These are phyloP conservation scores for Oryza brachyantha DNA, from an alignment of 176 grass and related monocot genomes.

Conservation along the genomic window DNA sequence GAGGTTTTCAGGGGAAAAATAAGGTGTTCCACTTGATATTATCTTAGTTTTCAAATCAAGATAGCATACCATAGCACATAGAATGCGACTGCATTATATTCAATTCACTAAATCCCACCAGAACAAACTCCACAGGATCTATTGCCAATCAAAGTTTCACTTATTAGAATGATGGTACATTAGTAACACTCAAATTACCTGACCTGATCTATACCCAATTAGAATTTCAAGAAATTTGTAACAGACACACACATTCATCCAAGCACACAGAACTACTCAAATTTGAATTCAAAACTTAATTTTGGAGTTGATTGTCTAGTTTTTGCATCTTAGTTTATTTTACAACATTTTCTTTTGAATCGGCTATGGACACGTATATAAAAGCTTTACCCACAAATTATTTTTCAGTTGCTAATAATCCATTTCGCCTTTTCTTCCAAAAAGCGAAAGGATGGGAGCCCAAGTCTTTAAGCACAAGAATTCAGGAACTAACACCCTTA, in stretches of 20 bases:
- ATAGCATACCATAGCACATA: conserved; percentile 14
- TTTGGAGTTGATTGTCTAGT: too few species aligned
- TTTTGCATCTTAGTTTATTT: too few species aligned
- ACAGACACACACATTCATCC: neutral
- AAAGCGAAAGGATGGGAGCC: too few species aligned
- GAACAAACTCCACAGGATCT: neutral
- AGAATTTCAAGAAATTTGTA: conserved; percentile 3
- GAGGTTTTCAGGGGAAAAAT: neutral
- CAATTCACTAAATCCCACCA: neutral
- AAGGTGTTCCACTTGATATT: neutral
- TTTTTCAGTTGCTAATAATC: too few species aligned
- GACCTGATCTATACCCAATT: too few species aligned
- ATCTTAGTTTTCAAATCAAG: neutral
- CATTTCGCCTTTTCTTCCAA: too few species aligned
- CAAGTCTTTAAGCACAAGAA: neutral
- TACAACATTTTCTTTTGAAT: too few species aligned
- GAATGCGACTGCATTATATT: neutral
- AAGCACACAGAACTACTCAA: neutral
- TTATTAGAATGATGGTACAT: neutral
- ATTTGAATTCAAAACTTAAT: too few species aligned
- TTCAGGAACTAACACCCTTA: neutral
- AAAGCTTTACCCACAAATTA: too few species aligned
- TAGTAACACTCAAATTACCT: neutral
- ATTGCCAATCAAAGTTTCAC: neutral
- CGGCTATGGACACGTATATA: too few species aligned